Evolutionary conservation across 2,329 filamentous ascomycete genomes (phyloP).

Genomic region (Paracoccidioides lutzii): DNA sequence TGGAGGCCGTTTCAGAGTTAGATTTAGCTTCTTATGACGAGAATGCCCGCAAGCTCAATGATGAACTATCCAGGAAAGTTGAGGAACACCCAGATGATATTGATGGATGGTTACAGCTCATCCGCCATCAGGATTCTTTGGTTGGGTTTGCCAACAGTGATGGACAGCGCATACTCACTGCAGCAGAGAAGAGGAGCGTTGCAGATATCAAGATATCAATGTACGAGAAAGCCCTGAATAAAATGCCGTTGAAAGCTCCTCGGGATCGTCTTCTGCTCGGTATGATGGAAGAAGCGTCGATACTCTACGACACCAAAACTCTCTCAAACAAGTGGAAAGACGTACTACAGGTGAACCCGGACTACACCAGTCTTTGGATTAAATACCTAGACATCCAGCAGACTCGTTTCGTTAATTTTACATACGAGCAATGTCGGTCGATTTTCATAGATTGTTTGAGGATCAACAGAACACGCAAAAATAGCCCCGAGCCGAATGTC

Average conservation of each 20-base stretch:
- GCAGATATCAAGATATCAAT: conserved; percentile 70
- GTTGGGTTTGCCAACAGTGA: conserved; percentile 34
- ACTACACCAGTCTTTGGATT: conserved; percentile 56
- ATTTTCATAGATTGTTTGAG: conserved; percentile 48
- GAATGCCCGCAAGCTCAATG: conserved; percentile 29
- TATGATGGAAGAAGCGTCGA: conserved; percentile 60
- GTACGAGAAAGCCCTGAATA: conserved; percentile 61
- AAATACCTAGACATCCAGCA: conserved; percentile 60
- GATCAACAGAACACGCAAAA: conserved; percentile 19
- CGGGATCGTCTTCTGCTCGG: conserved; percentile 52
- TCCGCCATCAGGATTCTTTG: conserved; percentile 61
- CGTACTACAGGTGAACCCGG: conserved; percentile 42
- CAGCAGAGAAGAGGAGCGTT: conserved; percentile 53
- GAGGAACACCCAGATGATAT: conserved; percentile 55
- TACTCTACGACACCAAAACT: conserved; percentile 56
- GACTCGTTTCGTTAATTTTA: conserved; percentile 52
- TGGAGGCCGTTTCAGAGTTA: conserved; percentile 38
- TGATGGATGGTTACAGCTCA: conserved; percentile 63
- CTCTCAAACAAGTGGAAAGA: conserved; percentile 54
- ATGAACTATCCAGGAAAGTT: conserved; percentile 51
- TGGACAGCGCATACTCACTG: conserved; percentile 33
- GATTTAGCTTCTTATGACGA: conserved; percentile 32
- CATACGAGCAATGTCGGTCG: conserved; percentile 51
- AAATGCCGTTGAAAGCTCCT: conserved; percentile 35
- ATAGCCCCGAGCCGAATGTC: conserved; percentile 12